phyloP scores from a whole-genome alignment of 768 basidiomycete species.

The Rhodotorula graminis region DNA sequence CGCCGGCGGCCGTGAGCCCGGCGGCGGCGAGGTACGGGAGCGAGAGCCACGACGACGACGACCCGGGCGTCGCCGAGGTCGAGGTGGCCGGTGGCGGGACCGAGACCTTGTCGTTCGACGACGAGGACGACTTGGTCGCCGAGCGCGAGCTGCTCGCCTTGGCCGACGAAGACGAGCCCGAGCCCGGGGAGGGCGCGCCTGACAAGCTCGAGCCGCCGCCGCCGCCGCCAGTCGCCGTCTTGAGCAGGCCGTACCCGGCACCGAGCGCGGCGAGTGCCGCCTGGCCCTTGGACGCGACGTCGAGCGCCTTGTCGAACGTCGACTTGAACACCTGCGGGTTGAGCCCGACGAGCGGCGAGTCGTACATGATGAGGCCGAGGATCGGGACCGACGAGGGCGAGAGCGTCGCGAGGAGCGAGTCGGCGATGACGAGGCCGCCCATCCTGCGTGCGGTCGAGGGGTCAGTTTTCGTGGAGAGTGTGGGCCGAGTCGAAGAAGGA shows the following conservation, averaged over 20 bases:
- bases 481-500: background rate
- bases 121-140: background rate
- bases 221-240: background rate
- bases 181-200: background rate
- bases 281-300: conserved; percentile 21
- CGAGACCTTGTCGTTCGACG: background rate
- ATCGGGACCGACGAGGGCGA: conserved; percentile 17
- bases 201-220: background rate
- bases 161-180: background rate
- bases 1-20: conserved; percentile 6
- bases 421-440: conserved; percentile 39
- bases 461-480: background rate
- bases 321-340: conserved; percentile 35
- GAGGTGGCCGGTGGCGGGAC: conserved; percentile 15
- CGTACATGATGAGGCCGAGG: conserved; percentile 35
- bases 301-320: conserved; percentile 33
- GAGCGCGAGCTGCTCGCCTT: background rate
- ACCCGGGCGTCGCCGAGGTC: conserved; percentile 12
- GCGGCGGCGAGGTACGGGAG: conserved; percentile 12
- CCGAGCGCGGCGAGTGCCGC: conserved; percentile 29
- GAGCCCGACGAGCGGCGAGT: conserved; percentile 34
- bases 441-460: conserved; percentile 5
- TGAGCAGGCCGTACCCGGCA: conserved; percentile 24
- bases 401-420: conserved; percentile 27
- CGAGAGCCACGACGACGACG: conserved; percentile 12